Base-by-base conservation (phyloP, 495 filamentous ascomycete genomes). In the Baudoinia panamericana region DNA sequence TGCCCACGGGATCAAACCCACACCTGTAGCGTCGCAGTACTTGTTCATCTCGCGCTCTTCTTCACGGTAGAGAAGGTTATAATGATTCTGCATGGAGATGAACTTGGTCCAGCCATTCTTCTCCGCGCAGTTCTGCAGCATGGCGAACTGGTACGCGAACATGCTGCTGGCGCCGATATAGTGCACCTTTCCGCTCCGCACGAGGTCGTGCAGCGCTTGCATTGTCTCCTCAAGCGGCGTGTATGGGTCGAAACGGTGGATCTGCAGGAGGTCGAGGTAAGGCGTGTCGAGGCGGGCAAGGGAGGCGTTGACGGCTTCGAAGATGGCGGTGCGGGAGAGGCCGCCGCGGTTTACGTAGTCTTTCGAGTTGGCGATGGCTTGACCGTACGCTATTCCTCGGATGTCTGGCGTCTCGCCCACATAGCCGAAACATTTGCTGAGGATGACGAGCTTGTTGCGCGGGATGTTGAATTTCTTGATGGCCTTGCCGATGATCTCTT, bases 251-350 rank as follows among this genome's bases (percentile, higher is more conserved):
- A 67, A 71, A n/a, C 79, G 65, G 46, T 90, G 82, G 45, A 85
- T 82, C 55, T 82, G 76, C 30, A 84, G 66, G 18, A 85, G 57
- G 50, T 88, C 82, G 50, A 85, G 72, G 50, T 85, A 85, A 19
- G 61, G 57, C 0, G 76, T 75, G 16, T 66, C 72, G 1, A 87
- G 66, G 5, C 80, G 67, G 40, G 66, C 50, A n/a, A 85, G 64
- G 26, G 72, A 75, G 11, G 71, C 76, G 39, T 84, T 68, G 25
- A 85, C 73, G 15, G 76, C 72, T 39, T 75, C 73, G 54, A 86
- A 76, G 51, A 86, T 82, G 27, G 49, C 43, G 18, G 49, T 50
- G 11, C 58, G 39, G 18, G 44, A 51, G 8, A 61, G 31, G 3
- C 57, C 58, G 2, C 53, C 50, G 27, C 63, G 54, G 43, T 70